Evolutionary conservation across 2,329 filamentous ascomycete species (phyloP).

Genomic region (Dendrostoma leiphaemia): DNA sequence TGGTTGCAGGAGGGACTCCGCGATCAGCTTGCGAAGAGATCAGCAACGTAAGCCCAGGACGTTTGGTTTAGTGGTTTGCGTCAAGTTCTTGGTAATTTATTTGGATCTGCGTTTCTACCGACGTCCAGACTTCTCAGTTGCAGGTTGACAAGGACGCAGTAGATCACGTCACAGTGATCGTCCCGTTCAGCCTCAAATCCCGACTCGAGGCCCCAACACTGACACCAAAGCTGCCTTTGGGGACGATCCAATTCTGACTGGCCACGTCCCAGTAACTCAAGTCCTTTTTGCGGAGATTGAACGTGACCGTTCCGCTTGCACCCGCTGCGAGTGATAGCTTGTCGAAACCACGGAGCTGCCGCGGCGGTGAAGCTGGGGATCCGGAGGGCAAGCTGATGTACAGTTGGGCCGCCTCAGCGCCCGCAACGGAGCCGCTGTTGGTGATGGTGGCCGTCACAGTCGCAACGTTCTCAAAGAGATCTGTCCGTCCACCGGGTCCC

Average conservation of each 20-base stretch:
- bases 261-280: slow-evolving; percentile 63
- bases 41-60: not conserved
- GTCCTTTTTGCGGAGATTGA: slow-evolving; percentile 58
- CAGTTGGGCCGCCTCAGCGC: slow-evolving; percentile 67
- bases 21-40: slow-evolving; percentile 21
- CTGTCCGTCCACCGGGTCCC: slow-evolving; percentile 41
- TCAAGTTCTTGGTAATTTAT: too few species aligned
- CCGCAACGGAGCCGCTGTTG: slow-evolving; percentile 61
- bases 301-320: slow-evolving; percentile 44
- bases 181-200: slow-evolving; percentile 40
- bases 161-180: slow-evolving; percentile 20
- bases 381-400: slow-evolving; percentile 44
- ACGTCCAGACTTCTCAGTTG: too few species aligned
- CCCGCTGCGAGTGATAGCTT: slow-evolving; percentile 53
- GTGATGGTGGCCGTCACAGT: slow-evolving; percentile 58
- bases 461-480: slow-evolving; percentile 44
- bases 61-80: too few species aligned
- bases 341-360: slow-evolving; percentile 61
- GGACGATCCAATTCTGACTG: slow-evolving; percentile 59
- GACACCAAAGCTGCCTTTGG: slow-evolving; percentile 41
- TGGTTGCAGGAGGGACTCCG: slow-evolving; percentile 34
- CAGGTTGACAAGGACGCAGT: not conserved
- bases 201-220: slow-evolving; percentile 45
- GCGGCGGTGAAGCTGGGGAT: slow-evolving; percentile 37
- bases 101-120: too few species aligned